Conservation (phyloP, 176 grass and related monocot species). For the Oryza meridionalis region DNA sequence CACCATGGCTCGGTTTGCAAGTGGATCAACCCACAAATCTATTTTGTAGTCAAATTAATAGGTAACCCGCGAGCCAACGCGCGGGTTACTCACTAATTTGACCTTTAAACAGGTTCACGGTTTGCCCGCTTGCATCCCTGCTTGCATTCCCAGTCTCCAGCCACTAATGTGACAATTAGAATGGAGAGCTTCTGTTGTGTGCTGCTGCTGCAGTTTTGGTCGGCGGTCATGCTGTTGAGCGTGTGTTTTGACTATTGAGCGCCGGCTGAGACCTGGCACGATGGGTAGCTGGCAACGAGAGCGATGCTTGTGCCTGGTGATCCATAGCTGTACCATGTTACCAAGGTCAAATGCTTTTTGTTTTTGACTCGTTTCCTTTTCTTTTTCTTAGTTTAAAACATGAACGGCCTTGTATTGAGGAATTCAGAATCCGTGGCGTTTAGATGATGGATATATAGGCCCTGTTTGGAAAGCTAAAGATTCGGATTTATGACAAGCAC, state of each 20-base stretch:
- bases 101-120: no score
- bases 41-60: no score
- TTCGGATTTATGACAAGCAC: no score
- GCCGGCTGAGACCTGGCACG: slow-evolving; percentile 19
- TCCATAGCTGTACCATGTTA: slow-evolving; percentile 30
- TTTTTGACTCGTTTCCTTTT: not conserved
- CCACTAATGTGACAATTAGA: no score
- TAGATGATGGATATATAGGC: no score
- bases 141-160: no score
- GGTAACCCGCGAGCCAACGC: no score
- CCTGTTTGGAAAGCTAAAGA: no score
- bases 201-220: slow-evolving; percentile 2
- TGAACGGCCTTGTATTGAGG: not conserved
- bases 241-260: slow-evolving; percentile 17
- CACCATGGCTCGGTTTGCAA: no score
- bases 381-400: not conserved
- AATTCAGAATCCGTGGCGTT: not conserved
- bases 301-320: not conserved
- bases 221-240: slow-evolving; percentile 23
- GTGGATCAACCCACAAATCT: no score
- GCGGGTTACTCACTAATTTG: no score
- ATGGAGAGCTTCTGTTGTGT: not conserved
- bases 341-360: not conserved
- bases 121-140: no score
- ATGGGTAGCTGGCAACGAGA: slow-evolving; percentile 10